phyloP scores from a whole-genome alignment of 2,329 filamentous ascomycete species.

The Aspergillus sojae region DNA sequence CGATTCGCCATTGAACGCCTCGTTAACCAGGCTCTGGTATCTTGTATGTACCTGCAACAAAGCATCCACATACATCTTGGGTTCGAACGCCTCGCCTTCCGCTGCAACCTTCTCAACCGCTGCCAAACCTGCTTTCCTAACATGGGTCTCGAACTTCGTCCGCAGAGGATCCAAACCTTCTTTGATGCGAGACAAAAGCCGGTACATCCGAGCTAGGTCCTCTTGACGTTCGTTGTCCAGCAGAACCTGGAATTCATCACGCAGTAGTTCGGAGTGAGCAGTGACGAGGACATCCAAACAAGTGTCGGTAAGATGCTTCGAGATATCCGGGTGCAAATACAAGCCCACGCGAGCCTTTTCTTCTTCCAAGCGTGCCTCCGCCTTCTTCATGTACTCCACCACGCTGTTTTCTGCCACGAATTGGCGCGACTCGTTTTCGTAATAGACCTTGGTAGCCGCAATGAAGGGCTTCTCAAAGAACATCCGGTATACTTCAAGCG shows the following conservation, averaged over 20 bases:
- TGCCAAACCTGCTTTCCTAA: conserved; percentile 82
- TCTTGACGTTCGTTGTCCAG: conserved; percentile 93
- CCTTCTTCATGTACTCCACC: conserved; percentile 99
- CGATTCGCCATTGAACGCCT: conserved; percentile 90
- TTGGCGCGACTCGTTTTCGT: conserved; percentile 86
- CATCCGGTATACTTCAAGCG: conserved; percentile 88
- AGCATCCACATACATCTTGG: conserved; percentile 95
- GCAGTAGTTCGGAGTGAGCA: conserved; percentile 80
- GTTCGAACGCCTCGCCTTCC: conserved; percentile 87
- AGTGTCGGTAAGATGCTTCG: conserved; percentile 76
- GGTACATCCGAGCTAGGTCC: conserved; percentile 96
- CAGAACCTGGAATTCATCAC: conserved; percentile 93
- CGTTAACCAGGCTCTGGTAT: conserved; percentile 87
- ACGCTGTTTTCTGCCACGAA: conserved; percentile 97
- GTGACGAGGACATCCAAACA: conserved; percentile 90
- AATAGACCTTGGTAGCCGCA: conserved; percentile 79
- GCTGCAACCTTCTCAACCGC: conserved; percentile 90
- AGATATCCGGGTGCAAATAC: conserved; percentile 90
- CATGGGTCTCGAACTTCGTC: conserved; percentile 85
- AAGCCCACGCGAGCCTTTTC: conserved; percentile 92
- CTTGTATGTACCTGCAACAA: conserved; percentile 91
- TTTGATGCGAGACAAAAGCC: conserved; percentile 81
- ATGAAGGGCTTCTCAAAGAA: conserved; percentile 95
- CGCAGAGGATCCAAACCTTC: conserved; percentile 89
- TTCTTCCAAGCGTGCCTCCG: conserved; percentile 82